These are phyloP conservation scores for Fusarium nygamai DNA, from an alignment of 2,329 filamentous ascomycete species.

Conservation along the genomic window DNA sequence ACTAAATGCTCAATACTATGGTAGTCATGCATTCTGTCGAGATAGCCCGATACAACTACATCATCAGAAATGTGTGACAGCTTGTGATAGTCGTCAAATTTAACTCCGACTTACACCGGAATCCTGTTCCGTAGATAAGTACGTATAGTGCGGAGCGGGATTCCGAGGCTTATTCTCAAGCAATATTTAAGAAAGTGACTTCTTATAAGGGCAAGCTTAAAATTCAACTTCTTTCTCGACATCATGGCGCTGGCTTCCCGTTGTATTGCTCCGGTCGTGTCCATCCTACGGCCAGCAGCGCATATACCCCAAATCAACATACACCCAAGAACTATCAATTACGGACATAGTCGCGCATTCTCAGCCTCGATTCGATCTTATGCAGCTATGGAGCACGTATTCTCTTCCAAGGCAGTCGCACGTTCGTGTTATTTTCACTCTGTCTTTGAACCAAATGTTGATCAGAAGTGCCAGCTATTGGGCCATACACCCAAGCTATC, in stretches of 20 bases:
- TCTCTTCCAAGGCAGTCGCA: constrained; percentile 12
- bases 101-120: neutral
- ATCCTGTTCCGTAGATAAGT: neutral
- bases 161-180: neutral
- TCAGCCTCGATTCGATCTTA: neutral
- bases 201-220: neutral
- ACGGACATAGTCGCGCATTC: neutral
- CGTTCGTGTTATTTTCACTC: neutral
- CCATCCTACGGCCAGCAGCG: neutral
- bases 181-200: neutral
- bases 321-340: neutral
- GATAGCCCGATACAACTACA: neutral
- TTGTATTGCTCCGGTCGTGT: neutral
- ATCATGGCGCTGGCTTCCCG: neutral
- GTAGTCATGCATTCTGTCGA: neutral
- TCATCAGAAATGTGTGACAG: neutral
- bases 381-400: constrained; percentile 14
- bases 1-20: neutral
- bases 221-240: neutral
- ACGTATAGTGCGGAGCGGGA: neutral
- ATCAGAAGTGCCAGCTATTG: constrained; percentile 6
- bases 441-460: neutral
- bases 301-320: neutral
- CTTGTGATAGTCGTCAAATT: neutral
- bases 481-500: constrained; percentile 31